Percentiles rank a stretch among this genome's conserved stretches.
Evolutionary conservation across 352 stramenopile genomes (phyloP).

Genomic region (Phytophthora parvispora): DNA sequence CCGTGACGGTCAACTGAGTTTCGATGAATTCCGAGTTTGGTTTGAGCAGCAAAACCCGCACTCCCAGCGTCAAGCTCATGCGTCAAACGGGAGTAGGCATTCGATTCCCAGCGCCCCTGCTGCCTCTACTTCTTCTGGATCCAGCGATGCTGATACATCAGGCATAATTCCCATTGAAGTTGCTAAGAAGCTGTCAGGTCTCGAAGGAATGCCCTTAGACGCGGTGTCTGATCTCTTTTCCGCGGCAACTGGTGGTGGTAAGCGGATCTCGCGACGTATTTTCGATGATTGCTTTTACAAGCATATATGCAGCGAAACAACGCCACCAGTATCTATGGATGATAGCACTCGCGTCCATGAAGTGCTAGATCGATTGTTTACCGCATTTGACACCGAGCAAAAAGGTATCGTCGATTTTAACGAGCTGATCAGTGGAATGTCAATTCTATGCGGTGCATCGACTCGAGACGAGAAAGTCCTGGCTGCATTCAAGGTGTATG

Average conservation of each 20-base stretch:
- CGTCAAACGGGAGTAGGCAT: constrained; percentile 22
- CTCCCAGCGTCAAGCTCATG: constrained; percentile 3
- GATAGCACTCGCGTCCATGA: constrained; percentile 73
- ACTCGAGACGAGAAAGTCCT: constrained; percentile 74
- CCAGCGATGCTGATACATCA: constrained; percentile 16
- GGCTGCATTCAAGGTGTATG: constrained; percentile 88
- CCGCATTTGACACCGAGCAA: constrained; percentile 78
- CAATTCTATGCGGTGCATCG: constrained; percentile 69
- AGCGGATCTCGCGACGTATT: constrained; percentile 67
- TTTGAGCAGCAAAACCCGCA: constrained; percentile 71
- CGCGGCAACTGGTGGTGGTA: constrained; percentile 50
- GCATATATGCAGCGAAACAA: constrained; percentile 55
- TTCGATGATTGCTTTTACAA: constrained; percentile 87
- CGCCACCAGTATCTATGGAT: constrained; percentile 34
- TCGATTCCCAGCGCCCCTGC: constrained; percentile 4
- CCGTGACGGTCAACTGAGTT: constrained; percentile 77
- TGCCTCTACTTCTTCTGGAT: constrained; percentile 25
- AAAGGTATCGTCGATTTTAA: constrained; percentile 83
- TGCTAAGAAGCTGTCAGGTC: constrained; percentile 76
- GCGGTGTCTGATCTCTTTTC: constrained; percentile 71
- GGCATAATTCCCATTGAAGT: constrained; percentile 69
- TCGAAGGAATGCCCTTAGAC: constrained; percentile 71
- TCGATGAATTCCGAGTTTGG: constrained; percentile 85
- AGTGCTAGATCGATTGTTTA: constrained; percentile 82
- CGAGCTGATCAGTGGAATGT: constrained; percentile 81